Evolutionary conservation across 1,284 basidiomycete species (phyloP), one percentile per base, ranked within the genome.

Genomic region (Cutaneotrichosporon dermatis): DNA sequence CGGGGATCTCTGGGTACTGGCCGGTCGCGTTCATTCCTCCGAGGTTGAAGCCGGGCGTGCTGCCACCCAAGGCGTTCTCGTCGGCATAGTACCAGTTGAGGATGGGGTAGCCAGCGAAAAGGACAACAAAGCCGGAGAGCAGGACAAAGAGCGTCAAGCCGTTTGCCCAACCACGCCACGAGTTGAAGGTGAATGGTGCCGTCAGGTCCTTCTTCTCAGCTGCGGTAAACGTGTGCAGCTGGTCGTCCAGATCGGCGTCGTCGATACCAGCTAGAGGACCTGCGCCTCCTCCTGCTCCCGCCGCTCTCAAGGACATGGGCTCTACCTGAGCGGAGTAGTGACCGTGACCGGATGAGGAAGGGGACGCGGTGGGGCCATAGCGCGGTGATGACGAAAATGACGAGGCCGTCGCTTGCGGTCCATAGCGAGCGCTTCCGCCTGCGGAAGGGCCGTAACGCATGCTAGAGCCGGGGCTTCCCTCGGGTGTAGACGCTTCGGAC

Each of bases 91-190:
- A 82, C 62, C 82, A 87, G 16, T 79, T 77, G 66, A 90, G 71
- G 68, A 93, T 84, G 2, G 91, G 91, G 69, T 90, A 92, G 46
- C 85, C 84, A 33, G 87, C 83, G 73, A 93, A 94, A 6, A 93
- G 83, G 54, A 75, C 76, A 8, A 87, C 72, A 54, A 87, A 75
- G 0, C 74, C 76, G 5, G 54, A 57, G 15, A 74, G 69, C 34
- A 83, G 72, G 39, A 80, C 57, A 45, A 80, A 72, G 12, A 83
- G 72, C 9, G 79, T 77, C 1, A 85, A 79, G 52, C 86, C 83
- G 68, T 90, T 83, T 8, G 72, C 69, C 73, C 75, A 78, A 36
- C 76, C 76, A 65, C 77, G 65, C 55, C 64, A 68, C 16, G 72
- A 73, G 33, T 62, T 68, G 44, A 75, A 60, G 44, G 68, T 66